Conservation (phyloP, 345 rosid species). For the Isatis tinctoria region DNA sequence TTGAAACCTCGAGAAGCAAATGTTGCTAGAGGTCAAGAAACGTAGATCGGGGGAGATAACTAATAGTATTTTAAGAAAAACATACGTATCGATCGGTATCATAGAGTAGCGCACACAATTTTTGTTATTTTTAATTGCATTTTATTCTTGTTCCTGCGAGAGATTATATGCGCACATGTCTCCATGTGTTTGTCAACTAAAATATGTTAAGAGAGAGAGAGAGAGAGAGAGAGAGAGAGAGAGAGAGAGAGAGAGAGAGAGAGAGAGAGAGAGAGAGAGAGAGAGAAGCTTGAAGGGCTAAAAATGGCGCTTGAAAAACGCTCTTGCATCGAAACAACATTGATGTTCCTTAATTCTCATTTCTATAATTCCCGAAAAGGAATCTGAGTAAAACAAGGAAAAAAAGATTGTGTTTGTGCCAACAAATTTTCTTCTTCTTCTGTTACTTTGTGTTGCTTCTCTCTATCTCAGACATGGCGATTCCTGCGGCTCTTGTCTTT, state of each 20-base stretch:
- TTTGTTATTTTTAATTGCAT: background rate
- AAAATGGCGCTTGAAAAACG: constrained; percentile 22
- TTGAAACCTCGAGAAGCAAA: background rate
- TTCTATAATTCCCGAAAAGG: background rate
- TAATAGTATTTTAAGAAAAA: background rate
- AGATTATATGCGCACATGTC: constrained; percentile 29
- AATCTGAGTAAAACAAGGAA: background rate
- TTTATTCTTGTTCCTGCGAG: background rate
- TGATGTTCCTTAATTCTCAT: constrained; percentile 12
- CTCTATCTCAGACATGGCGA: constrained; percentile 25
- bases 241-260: too few relatives aligned
- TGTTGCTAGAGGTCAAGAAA: background rate
- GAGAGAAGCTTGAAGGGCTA: background rate
- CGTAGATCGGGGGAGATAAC: background rate
- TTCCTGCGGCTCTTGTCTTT: constrained; percentile 36
- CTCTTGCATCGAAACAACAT: constrained; percentile 7
- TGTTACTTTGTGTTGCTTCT: background rate
- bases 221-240: too few relatives aligned
- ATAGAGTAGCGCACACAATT: too few relatives aligned
- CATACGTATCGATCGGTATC: too few relatives aligned
- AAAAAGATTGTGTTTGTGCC: background rate
- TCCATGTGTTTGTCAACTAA: constrained; percentile 27
- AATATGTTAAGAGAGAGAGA: constrained; percentile 4
- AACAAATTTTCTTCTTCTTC: constrained; percentile 4
- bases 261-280: too few relatives aligned